Evolutionary conservation across 495 filamentous ascomycete species (phyloP).

Genomic region (Xylaria longipes): DNA sequence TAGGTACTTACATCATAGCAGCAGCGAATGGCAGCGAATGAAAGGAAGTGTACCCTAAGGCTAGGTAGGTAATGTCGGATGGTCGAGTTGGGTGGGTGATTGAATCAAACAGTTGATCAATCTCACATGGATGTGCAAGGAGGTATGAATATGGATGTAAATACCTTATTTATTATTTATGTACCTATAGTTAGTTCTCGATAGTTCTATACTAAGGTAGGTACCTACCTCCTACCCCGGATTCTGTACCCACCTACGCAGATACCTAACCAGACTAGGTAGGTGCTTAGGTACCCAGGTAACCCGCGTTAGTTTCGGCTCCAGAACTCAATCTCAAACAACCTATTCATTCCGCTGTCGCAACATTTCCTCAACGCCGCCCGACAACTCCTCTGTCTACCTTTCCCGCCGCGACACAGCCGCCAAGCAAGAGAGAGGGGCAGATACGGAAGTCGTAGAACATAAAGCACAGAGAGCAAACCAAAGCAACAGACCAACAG

Average conservation of each 20-base stretch:
- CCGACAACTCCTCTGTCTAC: background rate
- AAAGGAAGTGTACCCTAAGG: too few relatives aligned
- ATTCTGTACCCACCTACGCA: background rate
- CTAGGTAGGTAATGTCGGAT: too few relatives aligned
- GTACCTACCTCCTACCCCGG: too few relatives aligned
- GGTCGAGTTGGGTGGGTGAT: too few relatives aligned
- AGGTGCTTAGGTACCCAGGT: too few relatives aligned
- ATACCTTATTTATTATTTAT: background rate
- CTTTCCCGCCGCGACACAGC: background rate
- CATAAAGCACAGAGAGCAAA: background rate
- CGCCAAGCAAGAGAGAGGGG: background rate
- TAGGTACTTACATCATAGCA: background rate
- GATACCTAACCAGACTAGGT: too few relatives aligned
- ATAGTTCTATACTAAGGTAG: background rate
- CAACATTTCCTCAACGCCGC: background rate
- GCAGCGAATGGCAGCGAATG: too few relatives aligned
- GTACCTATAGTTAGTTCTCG: background rate
- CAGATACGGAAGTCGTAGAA: background rate
- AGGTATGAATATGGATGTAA: too few relatives aligned
- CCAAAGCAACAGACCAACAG: constrained; percentile 7
- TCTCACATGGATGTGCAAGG: too few relatives aligned
- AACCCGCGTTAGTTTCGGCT: too few relatives aligned
- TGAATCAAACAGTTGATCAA: too few relatives aligned
- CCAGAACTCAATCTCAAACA: background rate
- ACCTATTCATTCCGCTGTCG: background rate